Evolutionary conservation across 352 stramenopile species (phyloP).

Genomic region (Pythium folliculosum): DNA sequence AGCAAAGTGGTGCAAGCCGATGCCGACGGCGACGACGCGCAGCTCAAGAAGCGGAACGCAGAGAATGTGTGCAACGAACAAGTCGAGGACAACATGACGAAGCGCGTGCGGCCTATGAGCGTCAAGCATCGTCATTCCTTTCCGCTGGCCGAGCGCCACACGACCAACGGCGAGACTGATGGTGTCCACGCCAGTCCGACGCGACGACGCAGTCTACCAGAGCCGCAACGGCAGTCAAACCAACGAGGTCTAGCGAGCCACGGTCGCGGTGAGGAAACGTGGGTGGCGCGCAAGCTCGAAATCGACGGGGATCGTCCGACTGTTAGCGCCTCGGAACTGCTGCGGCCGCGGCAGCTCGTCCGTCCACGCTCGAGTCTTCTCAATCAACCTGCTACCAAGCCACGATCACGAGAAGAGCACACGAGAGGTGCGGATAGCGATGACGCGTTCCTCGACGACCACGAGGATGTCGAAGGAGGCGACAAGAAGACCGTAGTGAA

Average conservation of each 20-base stretch:
- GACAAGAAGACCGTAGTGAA: conserved; percentile 4
- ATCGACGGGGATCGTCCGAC: neutral
- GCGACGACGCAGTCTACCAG: conserved; percentile 18
- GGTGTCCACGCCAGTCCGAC: conserved; percentile 2
- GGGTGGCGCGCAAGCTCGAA: conserved; percentile 3
- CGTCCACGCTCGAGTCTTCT: neutral
- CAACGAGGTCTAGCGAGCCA: neutral
- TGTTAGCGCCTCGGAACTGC: neutral
- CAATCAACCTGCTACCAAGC: neutral
- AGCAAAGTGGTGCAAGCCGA: neutral
- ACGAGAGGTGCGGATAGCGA: neutral
- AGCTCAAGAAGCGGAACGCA: neutral
- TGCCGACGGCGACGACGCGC: neutral
- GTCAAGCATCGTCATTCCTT: conserved; percentile 1
- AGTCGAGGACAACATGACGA: neutral
- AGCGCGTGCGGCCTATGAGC: neutral
- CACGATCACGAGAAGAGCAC: neutral
- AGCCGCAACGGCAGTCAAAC: neutral
- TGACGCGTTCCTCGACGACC: conserved; percentile 10
- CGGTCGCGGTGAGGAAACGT: neutral
- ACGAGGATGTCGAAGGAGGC: neutral
- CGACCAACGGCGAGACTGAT: neutral
- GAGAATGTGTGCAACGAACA: neutral
- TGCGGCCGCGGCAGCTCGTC: neutral
- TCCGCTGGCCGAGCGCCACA: conserved; percentile 7